Percentiles rank a stretch among this genome's conserved stretches.
phyloP scores from a whole-genome alignment of 495 filamentous ascomycete genomes.

The Aspergillus diversus region DNA sequence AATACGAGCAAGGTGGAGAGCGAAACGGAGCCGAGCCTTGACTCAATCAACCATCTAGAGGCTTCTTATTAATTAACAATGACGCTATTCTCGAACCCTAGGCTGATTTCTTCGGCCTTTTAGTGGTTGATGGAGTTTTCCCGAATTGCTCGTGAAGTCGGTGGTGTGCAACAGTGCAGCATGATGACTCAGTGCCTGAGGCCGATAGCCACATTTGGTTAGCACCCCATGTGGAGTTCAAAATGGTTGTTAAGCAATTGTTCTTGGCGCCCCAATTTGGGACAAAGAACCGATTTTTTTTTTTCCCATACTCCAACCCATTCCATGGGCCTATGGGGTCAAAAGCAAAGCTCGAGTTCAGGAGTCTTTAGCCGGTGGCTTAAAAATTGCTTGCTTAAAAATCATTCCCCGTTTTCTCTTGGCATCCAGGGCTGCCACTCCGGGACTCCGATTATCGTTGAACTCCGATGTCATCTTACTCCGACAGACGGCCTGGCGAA shows the following conservation, averaged over 20 bases:
- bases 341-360: no score
- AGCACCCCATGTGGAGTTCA: not conserved
- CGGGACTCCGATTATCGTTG: not conserved
- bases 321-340: no score
- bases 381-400: not conserved
- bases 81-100: not conserved
- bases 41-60: not conserved
- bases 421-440: not conserved
- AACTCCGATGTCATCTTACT: not conserved
- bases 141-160: not conserved
- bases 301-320: no score
- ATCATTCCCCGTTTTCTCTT: not conserved
- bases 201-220: not conserved
- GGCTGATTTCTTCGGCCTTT: not conserved
- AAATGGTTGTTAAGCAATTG: not conserved
- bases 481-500: not conserved
- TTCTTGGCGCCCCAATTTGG: no score
- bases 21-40: not conserved
- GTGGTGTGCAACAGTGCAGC: not conserved
- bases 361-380: not conserved
- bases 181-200: not conserved
- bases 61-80: not conserved
- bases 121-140: not conserved
- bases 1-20: not conserved
- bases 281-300: no score